A percentile compares a stretch with the other conserved stretches of the same genome.
Conservation (phyloP, 1,284 basidiomycete genomes). For the Chalciporus sp. region DNA sequence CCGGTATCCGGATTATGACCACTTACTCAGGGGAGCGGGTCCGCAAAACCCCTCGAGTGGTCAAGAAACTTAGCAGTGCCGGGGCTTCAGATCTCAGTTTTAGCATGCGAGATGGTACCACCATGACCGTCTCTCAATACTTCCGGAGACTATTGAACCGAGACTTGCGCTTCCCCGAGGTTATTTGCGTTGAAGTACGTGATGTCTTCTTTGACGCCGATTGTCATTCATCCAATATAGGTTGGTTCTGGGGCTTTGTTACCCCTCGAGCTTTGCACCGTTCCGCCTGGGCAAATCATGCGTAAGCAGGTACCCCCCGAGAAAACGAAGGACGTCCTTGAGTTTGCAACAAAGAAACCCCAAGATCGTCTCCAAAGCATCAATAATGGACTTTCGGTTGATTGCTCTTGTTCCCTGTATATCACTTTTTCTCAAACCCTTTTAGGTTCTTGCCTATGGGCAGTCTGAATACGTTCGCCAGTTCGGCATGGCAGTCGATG, state of each 20-base stretch:
- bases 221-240: slow-evolving; percentile 35
- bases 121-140: slow-evolving; percentile 62
- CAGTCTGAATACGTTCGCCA: slow-evolving; percentile 73
- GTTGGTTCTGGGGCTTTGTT: slow-evolving; percentile 67
- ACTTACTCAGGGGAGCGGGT: slow-evolving; percentile 39
- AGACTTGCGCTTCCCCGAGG: slow-evolving; percentile 54
- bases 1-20: slow-evolving; percentile 57
- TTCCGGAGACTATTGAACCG: slow-evolving; percentile 54
- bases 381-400: slow-evolving; percentile 52
- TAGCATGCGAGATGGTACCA: slow-evolving; percentile 52
- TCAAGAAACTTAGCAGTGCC: slow-evolving; percentile 55
- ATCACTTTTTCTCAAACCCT: not conserved
- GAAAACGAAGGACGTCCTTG: slow-evolving; percentile 63
- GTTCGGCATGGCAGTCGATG: slow-evolving; percentile 64
- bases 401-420: slow-evolving; percentile 5
- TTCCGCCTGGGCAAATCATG: slow-evolving; percentile 73
- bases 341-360: slow-evolving; percentile 72
- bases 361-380: slow-evolving; percentile 63
- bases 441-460: slow-evolving; percentile 65
- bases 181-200: slow-evolving; percentile 64
- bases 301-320: slow-evolving; percentile 71
- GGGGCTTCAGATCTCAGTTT: slow-evolving; percentile 57
- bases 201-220: not conserved
- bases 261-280: slow-evolving; percentile 67
- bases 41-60: slow-evolving; percentile 46